These are phyloP conservation scores for Phlebopus sp. DNA, from an alignment of 1,284 basidiomycete species.

Conservation along the genomic window DNA sequence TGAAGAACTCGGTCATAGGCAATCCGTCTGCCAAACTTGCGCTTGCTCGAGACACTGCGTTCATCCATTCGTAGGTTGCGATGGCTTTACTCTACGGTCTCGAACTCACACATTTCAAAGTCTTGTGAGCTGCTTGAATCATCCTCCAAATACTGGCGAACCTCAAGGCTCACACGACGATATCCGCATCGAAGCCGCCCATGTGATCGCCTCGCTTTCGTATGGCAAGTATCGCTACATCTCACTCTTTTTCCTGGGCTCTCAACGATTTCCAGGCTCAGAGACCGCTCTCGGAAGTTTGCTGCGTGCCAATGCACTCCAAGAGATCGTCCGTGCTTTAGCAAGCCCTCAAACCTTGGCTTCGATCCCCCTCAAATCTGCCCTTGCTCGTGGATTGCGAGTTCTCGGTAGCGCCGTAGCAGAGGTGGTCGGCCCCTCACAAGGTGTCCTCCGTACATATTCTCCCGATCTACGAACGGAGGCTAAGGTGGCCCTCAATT, in stretches of 20 bases:
- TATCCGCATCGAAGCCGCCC: slow-evolving; percentile 66
- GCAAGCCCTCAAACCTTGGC: slow-evolving; percentile 41
- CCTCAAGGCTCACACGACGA: slow-evolving; percentile 42
- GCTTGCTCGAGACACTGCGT: slow-evolving; percentile 50
- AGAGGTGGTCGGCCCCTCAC: slow-evolving; percentile 61
- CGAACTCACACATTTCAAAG: slow-evolving; percentile 32
- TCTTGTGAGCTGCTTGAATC: slow-evolving; percentile 55
- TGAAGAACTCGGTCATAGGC: slow-evolving; percentile 73
- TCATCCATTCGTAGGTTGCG: slow-evolving; percentile 50
- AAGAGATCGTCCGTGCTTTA: slow-evolving; percentile 57
- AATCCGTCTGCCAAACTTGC: slow-evolving; percentile 66
- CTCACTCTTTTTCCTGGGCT: background rate
- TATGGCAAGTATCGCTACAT: slow-evolving; percentile 42
- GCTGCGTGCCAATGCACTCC: slow-evolving; percentile 51
- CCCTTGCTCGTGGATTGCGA: slow-evolving; percentile 59
- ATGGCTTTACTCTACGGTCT: background rate
- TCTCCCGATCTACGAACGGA: slow-evolving; percentile 45
- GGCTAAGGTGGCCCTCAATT: slow-evolving; percentile 53
- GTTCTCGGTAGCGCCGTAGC: slow-evolving; percentile 56
- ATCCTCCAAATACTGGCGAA: slow-evolving; percentile 35
- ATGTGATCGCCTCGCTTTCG: slow-evolving; percentile 68
- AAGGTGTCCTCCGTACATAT: slow-evolving; percentile 57
- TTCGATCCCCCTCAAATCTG: slow-evolving; percentile 45
- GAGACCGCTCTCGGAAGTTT: slow-evolving; percentile 56
- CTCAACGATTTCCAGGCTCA: slow-evolving; percentile 42